phyloP scores from a whole-genome alignment of 768 basidiomycete genomes.

The Hypsizygus marmoreus region DNA sequence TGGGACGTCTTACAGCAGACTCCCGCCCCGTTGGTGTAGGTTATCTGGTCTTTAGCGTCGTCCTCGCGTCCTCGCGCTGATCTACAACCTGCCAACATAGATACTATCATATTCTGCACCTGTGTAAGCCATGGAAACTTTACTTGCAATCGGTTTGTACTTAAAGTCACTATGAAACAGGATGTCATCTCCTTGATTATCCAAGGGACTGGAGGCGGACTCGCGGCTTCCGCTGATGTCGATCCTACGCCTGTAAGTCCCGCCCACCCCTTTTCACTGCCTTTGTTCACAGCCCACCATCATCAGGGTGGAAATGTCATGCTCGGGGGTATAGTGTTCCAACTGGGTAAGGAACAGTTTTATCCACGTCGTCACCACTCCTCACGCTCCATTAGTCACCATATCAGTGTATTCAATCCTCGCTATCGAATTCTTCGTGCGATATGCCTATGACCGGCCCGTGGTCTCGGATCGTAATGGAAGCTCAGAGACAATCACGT shows the following conservation, averaged over 20 bases:
- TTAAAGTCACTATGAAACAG: constrained; percentile 16
- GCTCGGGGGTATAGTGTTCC: constrained; percentile 65
- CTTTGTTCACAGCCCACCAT: neutral
- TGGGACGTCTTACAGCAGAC: constrained; percentile 51
- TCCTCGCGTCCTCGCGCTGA: too few species aligned
- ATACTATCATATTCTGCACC: constrained; percentile 39
- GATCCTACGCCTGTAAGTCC: constrained; percentile 17
- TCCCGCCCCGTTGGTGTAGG: constrained; percentile 44
- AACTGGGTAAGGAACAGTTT: constrained; percentile 38
- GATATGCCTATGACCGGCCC: constrained; percentile 39
- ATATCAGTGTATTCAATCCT: constrained; percentile 43
- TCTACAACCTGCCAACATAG: constrained; percentile 20
- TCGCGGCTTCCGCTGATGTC: constrained; percentile 41
- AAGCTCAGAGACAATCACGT: constrained; percentile 1
- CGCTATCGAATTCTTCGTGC: constrained; percentile 47
- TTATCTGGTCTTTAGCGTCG: neutral
- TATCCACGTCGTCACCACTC: neutral
- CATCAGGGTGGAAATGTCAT: constrained; percentile 38
- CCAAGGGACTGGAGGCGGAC: constrained; percentile 67
- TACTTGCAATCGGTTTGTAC: neutral
- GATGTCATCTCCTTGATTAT: constrained; percentile 64
- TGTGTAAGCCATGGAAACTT: constrained; percentile 26
- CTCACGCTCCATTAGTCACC: constrained; percentile 29
- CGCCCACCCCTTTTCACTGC: neutral
- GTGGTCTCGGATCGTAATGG: constrained; percentile 15